Evolutionary conservation across 441 rosid species (phyloP).

Genomic region (Populus hybrid): DNA sequence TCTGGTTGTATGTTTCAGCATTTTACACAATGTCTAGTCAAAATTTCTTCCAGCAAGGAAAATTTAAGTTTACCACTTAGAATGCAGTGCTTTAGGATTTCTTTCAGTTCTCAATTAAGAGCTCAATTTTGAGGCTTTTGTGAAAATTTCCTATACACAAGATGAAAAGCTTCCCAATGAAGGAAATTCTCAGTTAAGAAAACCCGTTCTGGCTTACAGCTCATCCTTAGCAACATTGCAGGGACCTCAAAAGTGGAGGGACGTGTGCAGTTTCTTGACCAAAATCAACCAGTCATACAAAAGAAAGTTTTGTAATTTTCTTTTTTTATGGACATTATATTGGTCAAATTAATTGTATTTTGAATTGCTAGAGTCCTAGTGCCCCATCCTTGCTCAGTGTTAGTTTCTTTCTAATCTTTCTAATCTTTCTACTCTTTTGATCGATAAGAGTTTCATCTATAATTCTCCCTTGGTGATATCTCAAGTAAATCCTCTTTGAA

Average conservation of each 20-base stretch:
- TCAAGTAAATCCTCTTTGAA: neutral
- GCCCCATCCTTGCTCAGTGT: neutral
- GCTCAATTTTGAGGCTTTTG: neutral
- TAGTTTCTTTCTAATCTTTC: neutral
- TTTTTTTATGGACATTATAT: neutral
- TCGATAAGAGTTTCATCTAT: neutral
- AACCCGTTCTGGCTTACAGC: neutral
- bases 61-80: neutral
- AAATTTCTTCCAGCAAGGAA: neutral
- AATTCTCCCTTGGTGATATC: neutral
- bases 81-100: neutral
- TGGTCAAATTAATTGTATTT: neutral
- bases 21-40: neutral
- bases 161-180: neutral
- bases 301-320: neutral
- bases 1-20: neutral
- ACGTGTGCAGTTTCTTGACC: neutral
- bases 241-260: neutral
- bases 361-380: neutral
- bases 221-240: neutral
- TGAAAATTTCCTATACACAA: neutral
- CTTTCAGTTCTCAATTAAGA: neutral
- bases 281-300: neutral
- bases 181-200: neutral
- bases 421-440: neutral